Evolutionary conservation across 805 yeast species (phyloP).

Genomic region (Yueomyces sp.): DNA sequence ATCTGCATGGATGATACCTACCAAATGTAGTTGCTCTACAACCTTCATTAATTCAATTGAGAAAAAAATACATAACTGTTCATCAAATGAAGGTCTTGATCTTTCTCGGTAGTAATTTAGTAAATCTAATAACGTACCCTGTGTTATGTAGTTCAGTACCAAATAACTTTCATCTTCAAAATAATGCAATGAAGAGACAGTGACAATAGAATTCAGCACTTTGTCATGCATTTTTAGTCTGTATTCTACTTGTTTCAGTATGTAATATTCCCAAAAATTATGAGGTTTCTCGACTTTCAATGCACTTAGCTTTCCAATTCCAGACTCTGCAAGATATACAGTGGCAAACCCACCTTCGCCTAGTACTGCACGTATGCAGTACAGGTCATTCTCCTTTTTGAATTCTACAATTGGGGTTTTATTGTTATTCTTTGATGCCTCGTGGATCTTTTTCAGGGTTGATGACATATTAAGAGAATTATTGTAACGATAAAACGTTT

Average conservation of each 20-base stretch:
- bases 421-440: slow-evolving; percentile 26
- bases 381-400: slow-evolving; percentile 22
- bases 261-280: slow-evolving; percentile 71
- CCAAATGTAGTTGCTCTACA: slow-evolving; percentile 46
- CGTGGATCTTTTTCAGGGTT: slow-evolving; percentile 26
- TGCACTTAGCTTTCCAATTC: slow-evolving; percentile 44
- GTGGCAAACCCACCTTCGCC: slow-evolving; percentile 78
- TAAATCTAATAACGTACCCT: slow-evolving; percentile 64
- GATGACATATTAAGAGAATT: slow-evolving; percentile 24
- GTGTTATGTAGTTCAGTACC: slow-evolving; percentile 46
- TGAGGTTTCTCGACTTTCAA: slow-evolving; percentile 62
- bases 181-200: slow-evolving; percentile 37
- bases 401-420: slow-evolving; percentile 24
- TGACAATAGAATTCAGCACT: slow-evolving; percentile 31
- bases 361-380: slow-evolving; percentile 32
- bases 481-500: slow-evolving; percentile 21
- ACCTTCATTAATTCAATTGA: slow-evolving; percentile 50
- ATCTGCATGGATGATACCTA: slow-evolving; percentile 72
- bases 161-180: slow-evolving; percentile 59
- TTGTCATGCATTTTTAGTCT: slow-evolving; percentile 20
- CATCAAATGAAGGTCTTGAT: slow-evolving; percentile 34
- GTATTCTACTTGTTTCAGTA: slow-evolving; percentile 42
- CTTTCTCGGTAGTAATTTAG: slow-evolving; percentile 33
- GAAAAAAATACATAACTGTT: slow-evolving; percentile 46
- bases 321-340: slow-evolving; percentile 57